Conservation (phyloP, 2,329 filamentous ascomycete species). For the Endoconidiophora laricicola region DNA sequence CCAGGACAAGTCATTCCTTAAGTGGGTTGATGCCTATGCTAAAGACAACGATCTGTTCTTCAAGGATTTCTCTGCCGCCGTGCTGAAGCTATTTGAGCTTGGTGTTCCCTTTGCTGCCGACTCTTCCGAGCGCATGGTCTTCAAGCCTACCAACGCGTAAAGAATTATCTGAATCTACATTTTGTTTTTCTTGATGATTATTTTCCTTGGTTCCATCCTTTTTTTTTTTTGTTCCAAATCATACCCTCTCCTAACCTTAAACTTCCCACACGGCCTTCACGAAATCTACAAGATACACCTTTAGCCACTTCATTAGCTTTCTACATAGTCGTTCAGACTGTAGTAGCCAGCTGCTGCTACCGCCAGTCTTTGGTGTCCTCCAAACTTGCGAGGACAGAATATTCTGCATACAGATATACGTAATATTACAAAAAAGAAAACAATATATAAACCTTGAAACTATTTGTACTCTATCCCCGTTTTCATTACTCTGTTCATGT, state of each 20-base stretch:
- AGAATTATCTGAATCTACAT: not conserved
- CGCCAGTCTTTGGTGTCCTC: too few species aligned
- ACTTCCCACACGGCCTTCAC: not conserved
- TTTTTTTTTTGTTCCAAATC: not conserved
- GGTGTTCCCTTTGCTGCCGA: constrained; percentile 72
- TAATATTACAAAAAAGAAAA: too few species aligned
- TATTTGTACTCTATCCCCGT: too few species aligned
- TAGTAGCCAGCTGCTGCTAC: too few species aligned
- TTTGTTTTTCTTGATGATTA: not conserved
- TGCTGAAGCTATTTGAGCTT: constrained; percentile 77
- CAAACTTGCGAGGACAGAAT: too few species aligned
- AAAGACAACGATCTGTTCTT: constrained; percentile 87
- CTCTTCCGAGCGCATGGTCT: constrained; percentile 35
- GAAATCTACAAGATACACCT: too few species aligned
- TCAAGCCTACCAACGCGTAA: constrained; percentile 37
- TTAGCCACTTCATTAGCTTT: too few species aligned
- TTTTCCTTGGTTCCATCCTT: too few species aligned
- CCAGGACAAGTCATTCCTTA: constrained; percentile 73
- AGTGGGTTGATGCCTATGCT: constrained; percentile 71
- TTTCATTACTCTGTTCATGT: too few species aligned
- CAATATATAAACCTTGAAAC: too few species aligned
- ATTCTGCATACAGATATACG: too few species aligned
- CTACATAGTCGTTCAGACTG: too few species aligned
- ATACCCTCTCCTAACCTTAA: not conserved
- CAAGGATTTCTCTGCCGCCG: constrained; percentile 69